Conservation (phyloP, 2,329 filamentous ascomycete genomes). For the Fusarium pseudonygamai region DNA sequence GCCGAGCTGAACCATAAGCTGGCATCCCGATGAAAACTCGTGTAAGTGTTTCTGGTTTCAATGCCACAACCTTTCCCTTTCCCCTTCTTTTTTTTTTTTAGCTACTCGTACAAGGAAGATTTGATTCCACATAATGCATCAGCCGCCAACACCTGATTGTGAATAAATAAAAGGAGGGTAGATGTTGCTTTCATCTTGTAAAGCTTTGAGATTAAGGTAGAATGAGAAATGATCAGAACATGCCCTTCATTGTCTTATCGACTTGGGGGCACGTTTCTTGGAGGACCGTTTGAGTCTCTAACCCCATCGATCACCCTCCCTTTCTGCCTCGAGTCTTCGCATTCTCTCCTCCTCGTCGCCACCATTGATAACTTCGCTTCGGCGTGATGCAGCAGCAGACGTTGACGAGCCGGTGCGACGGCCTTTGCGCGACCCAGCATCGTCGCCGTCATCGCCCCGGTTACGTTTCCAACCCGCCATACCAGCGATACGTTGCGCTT, state of each 20-base stretch:
- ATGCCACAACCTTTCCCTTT: not conserved
- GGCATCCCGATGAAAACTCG: conserved; percentile 1
- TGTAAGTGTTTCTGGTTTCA: conserved; percentile 7
- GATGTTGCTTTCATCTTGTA: not conserved
- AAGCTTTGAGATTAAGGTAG: not conserved
- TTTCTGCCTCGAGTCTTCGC: conserved; percentile 66
- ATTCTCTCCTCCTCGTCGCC: conserved; percentile 63
- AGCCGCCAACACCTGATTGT: conserved; percentile 21
- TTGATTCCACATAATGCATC: conserved; percentile 1
- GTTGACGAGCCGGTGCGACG: conserved; percentile 49
- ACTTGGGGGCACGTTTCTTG: conserved; percentile 1
- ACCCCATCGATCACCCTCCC: conserved; percentile 63
- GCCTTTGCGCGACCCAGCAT: conserved; percentile 52
- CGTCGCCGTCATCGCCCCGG: conserved; percentile 55
- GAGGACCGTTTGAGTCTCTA: conserved; percentile 37
- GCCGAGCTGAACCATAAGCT: conserved; percentile 1
- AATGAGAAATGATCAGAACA: not conserved
- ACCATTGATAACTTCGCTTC: conserved; percentile 58
- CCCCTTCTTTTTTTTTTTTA: conserved; percentile 3
- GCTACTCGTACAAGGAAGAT: conserved; percentile 21
- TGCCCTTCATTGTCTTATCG: conserved; percentile 12
- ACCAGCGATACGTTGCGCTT: conserved; percentile 72
- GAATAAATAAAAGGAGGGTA: not conserved
- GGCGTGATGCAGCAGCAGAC: conserved; percentile 47
- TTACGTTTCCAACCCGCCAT: conserved; percentile 61